Evolutionary conservation across 768 basidiomycete species (phyloP).

Genomic region (Royoungia palumana): DNA sequence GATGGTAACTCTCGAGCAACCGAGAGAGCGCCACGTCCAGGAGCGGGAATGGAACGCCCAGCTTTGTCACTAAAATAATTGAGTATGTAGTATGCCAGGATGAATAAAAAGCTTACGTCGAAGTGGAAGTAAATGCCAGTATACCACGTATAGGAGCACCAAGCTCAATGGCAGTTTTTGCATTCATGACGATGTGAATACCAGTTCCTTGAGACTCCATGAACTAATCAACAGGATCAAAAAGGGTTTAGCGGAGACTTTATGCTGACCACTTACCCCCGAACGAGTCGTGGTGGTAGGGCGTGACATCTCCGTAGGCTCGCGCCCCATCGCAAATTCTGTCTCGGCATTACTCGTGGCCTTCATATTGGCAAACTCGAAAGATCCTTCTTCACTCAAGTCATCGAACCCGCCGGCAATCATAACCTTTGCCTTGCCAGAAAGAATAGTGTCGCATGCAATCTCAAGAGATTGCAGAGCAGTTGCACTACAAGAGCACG

Average conservation of each 20-base stretch:
- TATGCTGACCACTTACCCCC: constrained; percentile 55
- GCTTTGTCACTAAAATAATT: constrained; percentile 79
- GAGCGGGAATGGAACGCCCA: constrained; percentile 95
- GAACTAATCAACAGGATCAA: constrained; percentile 47
- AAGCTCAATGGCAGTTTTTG: constrained; percentile 91
- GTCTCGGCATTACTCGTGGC: constrained; percentile 96
- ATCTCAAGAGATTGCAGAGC: constrained; percentile 98
- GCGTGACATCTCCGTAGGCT: constrained; percentile 98
- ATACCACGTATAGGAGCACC: constrained; percentile 93
- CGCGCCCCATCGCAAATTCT: constrained; percentile 98
- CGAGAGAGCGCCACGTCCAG: constrained; percentile 87
- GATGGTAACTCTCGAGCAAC: constrained; percentile 84
- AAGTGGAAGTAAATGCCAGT: constrained; percentile 94
- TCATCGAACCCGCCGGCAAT: constrained; percentile 99
- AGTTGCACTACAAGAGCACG: constrained; percentile 62
- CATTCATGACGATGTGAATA: constrained; percentile 96
- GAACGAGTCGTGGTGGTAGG: constrained; percentile 95
- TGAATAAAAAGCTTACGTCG: constrained; percentile 58
- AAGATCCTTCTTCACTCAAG: constrained; percentile 96
- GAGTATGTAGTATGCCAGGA: not conserved
- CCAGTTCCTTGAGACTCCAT: constrained; percentile 98
- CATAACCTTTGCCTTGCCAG: constrained; percentile 99
- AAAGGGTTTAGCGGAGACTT: not conserved
- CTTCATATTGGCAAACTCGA: constrained; percentile 99
- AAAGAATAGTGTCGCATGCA: constrained; percentile 91